A percentile compares a stretch with the other conserved stretches of the same genome.
Evolutionary conservation across 208 protist species (phyloP).

Genomic region (Leishmania aethiopica): DNA sequence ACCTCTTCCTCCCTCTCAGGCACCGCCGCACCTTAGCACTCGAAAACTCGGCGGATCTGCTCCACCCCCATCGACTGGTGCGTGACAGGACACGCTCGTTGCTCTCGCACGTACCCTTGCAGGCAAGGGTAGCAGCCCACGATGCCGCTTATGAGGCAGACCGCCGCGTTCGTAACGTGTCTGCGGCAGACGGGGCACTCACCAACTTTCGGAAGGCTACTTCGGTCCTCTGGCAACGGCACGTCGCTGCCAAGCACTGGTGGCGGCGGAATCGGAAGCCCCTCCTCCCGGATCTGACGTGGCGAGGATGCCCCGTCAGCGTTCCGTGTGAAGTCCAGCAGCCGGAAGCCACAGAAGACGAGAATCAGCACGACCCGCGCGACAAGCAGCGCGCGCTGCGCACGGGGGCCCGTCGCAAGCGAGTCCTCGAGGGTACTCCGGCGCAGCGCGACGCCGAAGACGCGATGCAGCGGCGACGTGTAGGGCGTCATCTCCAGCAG

Average conservation of each 20-base stretch:
- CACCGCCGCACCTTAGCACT: slow-evolving; percentile 39
- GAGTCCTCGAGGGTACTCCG: slow-evolving; percentile 49
- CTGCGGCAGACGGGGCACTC: slow-evolving; percentile 69
- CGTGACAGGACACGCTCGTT: slow-evolving; percentile 68
- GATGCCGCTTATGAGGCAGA: slow-evolving; percentile 64
- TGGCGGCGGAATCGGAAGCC: slow-evolving; percentile 65
- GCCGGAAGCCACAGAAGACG: slow-evolving; percentile 65
- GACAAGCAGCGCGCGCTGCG: slow-evolving; percentile 51
- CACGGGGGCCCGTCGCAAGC: slow-evolving; percentile 37
- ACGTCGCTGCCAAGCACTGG: slow-evolving; percentile 70
- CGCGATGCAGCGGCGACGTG: slow-evolving; percentile 48
- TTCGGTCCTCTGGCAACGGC: slow-evolving; percentile 21
- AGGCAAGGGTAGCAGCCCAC: slow-evolving; percentile 88
- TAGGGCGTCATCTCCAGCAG: slow-evolving; percentile 78
- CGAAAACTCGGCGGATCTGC: slow-evolving; percentile 79
- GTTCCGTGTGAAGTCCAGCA: slow-evolving; percentile 59
- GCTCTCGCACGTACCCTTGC: slow-evolving; percentile 44
- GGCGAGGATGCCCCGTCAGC: slow-evolving; percentile 21
- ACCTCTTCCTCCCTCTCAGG: background rate
- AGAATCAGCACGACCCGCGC: slow-evolving; percentile 64
- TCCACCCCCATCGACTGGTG: slow-evolving; percentile 41
- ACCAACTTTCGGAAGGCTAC: slow-evolving; percentile 40
- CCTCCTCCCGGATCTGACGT: slow-evolving; percentile 27
- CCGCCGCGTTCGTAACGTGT: slow-evolving; percentile 66
- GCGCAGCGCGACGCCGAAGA: slow-evolving; percentile 62